These are phyloP conservation scores for Metschnikowia henanensis DNA, from an alignment of 805 yeast species.

Conservation along the genomic window DNA sequence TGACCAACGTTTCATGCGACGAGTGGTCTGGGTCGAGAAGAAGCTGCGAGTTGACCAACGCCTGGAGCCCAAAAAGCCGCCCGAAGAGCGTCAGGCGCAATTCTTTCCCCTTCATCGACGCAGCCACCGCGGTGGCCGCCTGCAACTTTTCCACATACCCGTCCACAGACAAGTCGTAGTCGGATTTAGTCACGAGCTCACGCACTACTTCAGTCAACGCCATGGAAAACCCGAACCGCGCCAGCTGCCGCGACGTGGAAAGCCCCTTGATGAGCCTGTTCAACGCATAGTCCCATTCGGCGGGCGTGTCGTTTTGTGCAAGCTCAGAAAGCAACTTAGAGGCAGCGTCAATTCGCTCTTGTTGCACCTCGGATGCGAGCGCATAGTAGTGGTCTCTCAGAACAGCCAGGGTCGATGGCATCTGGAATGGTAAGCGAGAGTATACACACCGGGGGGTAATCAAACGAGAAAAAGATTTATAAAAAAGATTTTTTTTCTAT, in stretches of 20 bases:
- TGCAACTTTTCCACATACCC: conserved; percentile 39
- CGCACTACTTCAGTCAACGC: conserved; percentile 71
- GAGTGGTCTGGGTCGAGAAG: conserved; percentile 22
- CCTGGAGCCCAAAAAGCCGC: conserved; percentile 78
- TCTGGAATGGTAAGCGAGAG: too few relatives aligned
- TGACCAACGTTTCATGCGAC: conserved; percentile 29
- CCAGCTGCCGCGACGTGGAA: conserved; percentile 77
- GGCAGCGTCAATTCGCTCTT: conserved; percentile 74
- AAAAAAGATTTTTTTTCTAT: too few relatives aligned
- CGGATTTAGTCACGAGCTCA: conserved; percentile 31
- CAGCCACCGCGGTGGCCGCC: conserved; percentile 32
- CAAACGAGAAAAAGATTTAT: too few relatives aligned
- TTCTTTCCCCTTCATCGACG: conserved; percentile 70
- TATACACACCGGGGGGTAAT: too few relatives aligned
- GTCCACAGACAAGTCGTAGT: conserved; percentile 33
- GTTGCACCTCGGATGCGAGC: conserved; percentile 72
- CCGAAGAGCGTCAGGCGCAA: conserved; percentile 83
- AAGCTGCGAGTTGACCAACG: conserved; percentile 51
- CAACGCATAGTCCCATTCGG: conserved; percentile 82
- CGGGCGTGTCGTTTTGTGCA: conserved; percentile 34
- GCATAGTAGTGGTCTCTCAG: conserved; percentile 75
- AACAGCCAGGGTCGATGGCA: conserved; percentile 41
- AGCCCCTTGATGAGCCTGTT: conserved; percentile 79
- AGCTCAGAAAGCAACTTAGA: conserved; percentile 63
- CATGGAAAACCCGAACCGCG: conserved; percentile 85